A percentile compares a stretch with the other conserved stretches of the same genome.
phyloP scores from a whole-genome alignment of 1,139 yeast species.

The Protomyces macrosporus region DNA sequence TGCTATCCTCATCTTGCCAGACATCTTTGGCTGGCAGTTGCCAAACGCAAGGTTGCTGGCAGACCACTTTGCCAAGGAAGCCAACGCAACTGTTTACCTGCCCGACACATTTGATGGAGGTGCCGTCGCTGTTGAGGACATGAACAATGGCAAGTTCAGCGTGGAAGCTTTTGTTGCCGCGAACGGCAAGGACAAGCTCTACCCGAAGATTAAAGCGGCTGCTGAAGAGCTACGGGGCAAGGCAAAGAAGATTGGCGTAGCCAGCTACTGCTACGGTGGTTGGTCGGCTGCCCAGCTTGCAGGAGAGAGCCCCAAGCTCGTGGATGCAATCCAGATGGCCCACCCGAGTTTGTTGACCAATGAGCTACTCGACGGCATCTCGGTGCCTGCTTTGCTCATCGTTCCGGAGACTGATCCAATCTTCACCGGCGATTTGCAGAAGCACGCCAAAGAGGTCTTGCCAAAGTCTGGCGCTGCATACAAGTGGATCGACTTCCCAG shows the following conservation, averaged over 20 bases:
- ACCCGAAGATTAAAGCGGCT: not conserved
- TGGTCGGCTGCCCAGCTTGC: conserved; percentile 1
- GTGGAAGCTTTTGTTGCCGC: not conserved
- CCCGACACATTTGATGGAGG: not conserved
- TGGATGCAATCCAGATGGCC: not conserved
- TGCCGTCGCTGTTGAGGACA: not conserved
- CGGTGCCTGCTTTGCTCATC: not conserved
- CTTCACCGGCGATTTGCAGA: not conserved
- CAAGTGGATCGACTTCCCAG: not conserved
- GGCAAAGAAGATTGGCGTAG: not conserved
- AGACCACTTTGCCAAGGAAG: not conserved
- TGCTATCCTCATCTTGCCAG: conserved; percentile 4
- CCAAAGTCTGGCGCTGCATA: not conserved
- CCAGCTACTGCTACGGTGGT: conserved; percentile 8
- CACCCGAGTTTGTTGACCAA: conserved; percentile 4
- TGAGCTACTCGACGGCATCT: not conserved
- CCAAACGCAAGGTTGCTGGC: conserved; percentile 6
- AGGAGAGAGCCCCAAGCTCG: not conserved
- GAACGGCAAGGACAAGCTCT: not conserved
- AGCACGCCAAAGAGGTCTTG: not conserved
- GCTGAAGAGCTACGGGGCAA: not conserved
- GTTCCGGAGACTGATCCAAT: not conserved
- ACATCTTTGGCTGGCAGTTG: conserved; percentile 8
- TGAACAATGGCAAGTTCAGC: not conserved
- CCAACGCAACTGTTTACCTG: conserved; percentile 2